Evolutionary conservation across 2,329 filamentous ascomycete species (phyloP), one percentile per base, ranked within the genome.

Genomic region (Botrytis sinoallii): DNA sequence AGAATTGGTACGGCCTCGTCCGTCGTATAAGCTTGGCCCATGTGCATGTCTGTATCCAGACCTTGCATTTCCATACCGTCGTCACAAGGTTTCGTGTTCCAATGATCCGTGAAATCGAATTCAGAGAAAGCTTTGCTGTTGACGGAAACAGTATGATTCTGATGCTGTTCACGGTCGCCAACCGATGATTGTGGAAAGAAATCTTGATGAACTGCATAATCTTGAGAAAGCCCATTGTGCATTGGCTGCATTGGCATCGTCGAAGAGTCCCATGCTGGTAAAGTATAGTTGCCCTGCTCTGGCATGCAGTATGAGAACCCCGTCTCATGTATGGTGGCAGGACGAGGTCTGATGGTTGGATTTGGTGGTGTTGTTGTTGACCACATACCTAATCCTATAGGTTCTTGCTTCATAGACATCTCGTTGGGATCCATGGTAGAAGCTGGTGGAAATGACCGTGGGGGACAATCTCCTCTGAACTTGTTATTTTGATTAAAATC

Each of bases 1-100:
- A 91, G 83, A 73, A 91, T 87, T 20, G 89, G 88, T 75, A 91
- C 87, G 71, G 86, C 86, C 76, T 91, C 89, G 76, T 91, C 89
- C 8, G 88, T 85, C 9, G 88, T 88, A 80, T 87, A 90, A 10
- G 88, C 88, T 79, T 90, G 89, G 68, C 88, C 88, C 77, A 91
- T 90, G 77, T 82, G 81, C 84, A 89, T 87, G 52, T 91, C 89
- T 20, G 84, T 81, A 57, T 90, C 88, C 70, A 90, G 80, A 65
- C 82, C 83, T 35, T 87, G 85, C 68, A 90, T 83, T 48, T 90
- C 88, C 66, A 89, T 82, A 71, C 82, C 85, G 71, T 90, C 88
- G 69, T 89, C 88, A 76, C 85, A 88, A 25, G 86, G 82, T 80
- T 90, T 90, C 55, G 87, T 84, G 68, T 83, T 83, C 88, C 88